Evolutionary conservation across 352 stramenopile species (phyloP), one percentile per base, ranked within the genome.

Genomic region (Pythium aristosporum): DNA sequence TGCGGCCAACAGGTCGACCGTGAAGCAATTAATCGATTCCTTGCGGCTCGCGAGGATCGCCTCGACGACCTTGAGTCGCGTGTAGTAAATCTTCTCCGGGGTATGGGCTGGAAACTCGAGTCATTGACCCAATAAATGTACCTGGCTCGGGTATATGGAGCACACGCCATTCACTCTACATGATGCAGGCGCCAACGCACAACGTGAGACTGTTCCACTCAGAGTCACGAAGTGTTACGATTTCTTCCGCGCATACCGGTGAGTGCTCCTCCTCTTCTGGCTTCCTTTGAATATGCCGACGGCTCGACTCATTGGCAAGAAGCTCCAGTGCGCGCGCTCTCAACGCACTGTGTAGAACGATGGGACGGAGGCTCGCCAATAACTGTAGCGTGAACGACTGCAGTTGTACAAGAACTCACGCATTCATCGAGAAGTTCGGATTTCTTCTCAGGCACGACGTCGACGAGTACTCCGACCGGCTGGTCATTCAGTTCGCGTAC

Each of bases 401-500:
- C n/a, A n/a, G n/a, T n/a, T n/a, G n/a, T n/a, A n/a, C n/a, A n/a
- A n/a, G n/a, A n/a, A n/a, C n/a, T n/a, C n/a, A n/a, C n/a, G n/a
- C n/a, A n/a, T n/a, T n/a, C n/a, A n/a, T n/a, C n/a, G n/a, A n/a
- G n/a, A n/a, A n/a, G n/a, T n/a, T n/a, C n/a, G n/a, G 73, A n/a
- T 75, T 78, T 63, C 57, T 60, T 12, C 51, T 42, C 11, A 48
- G 52, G 12, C 43, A 61, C 56, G 11, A 56, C 56, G 16, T 49
- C 65, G 46, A 53, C 54, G 2, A 75, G 74, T 67, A 74, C 42
- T 63, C n/a, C 34, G 28, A 65, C 9, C 20, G 44, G n/a, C 28
- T 69, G 4, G 25, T 43, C 13, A 60, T 58, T 32, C 77, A 88
- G 51, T 54, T 72, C 1, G 75, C 77, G 23, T 90, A 86, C 68